Conservation (phyloP, 257 asterid species). For the Verbena officinalis region DNA sequence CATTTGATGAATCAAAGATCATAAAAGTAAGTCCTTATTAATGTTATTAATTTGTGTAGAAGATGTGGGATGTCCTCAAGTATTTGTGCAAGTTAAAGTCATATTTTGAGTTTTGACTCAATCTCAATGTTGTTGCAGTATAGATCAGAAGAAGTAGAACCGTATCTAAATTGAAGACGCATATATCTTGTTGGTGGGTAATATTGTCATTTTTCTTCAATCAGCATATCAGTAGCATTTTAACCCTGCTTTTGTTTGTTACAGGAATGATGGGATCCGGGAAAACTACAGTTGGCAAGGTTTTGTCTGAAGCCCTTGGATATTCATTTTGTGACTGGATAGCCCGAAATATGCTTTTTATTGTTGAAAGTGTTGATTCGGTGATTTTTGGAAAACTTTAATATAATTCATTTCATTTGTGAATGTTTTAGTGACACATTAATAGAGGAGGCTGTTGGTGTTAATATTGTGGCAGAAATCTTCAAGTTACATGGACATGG, state of each 20-base stretch:
- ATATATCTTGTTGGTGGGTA: slow-evolving; percentile 88
- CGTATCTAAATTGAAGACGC: slow-evolving; percentile 70
- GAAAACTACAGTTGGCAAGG: slow-evolving; percentile 89
- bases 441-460: slow-evolving; percentile 77
- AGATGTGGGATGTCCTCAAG: slow-evolving; percentile 14
- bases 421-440: slow-evolving; percentile 60
- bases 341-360: slow-evolving; percentile 25
- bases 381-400: too few species aligned
- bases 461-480: slow-evolving; percentile 68
- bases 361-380: too few species aligned
- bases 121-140: slow-evolving; percentile 52
- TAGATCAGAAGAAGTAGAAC: slow-evolving; percentile 66
- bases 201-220: slow-evolving; percentile 16
- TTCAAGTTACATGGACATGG: slow-evolving; percentile 70
- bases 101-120: slow-evolving; percentile 29
- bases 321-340: slow-evolving; percentile 92
- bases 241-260: slow-evolving; percentile 22
- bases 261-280: slow-evolving; percentile 99
- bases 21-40: slow-evolving; percentile 53
- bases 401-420: slow-evolving; percentile 19
- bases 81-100: slow-evolving; percentile 24
- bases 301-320: slow-evolving; percentile 76
- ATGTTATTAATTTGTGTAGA: not conserved
- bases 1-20: slow-evolving; percentile 49
- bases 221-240: not conserved